Percentiles rank a stretch among this genome's conserved stretches.
Conservation (phyloP, 805 yeast genomes). For the Cyberlindnera mycetangii region DNA sequence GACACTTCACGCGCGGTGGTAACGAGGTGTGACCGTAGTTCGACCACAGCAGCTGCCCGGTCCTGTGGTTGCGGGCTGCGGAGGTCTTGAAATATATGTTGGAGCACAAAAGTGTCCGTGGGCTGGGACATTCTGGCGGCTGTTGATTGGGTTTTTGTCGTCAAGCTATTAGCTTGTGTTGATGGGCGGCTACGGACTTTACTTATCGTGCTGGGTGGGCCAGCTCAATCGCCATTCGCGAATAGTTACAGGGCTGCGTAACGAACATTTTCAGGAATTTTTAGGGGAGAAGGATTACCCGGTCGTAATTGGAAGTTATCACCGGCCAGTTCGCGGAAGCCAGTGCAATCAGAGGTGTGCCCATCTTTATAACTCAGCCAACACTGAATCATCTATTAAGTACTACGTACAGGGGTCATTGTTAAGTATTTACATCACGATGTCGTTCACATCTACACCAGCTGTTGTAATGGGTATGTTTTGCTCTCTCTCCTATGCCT, state of each 20-base stretch:
- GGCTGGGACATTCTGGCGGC: slow-evolving; percentile 18
- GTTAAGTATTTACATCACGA: slow-evolving; percentile 2
- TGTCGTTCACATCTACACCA: slow-evolving; percentile 52
- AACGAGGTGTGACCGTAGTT: slow-evolving; percentile 65
- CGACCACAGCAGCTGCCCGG: slow-evolving; percentile 56
- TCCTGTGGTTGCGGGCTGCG: slow-evolving; percentile 35
- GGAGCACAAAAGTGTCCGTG: slow-evolving; percentile 31
- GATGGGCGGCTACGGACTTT: background rate
- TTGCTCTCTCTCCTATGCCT: background rate
- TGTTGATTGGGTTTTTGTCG: background rate
- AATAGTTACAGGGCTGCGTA: too few relatives aligned
- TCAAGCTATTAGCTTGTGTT: background rate
- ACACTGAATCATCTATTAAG: background rate
- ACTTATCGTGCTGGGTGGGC: slow-evolving; percentile 6
- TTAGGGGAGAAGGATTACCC: too few relatives aligned
- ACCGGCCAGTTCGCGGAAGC: background rate
- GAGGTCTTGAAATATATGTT: slow-evolving; percentile 35
- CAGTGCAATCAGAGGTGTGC: too few relatives aligned
- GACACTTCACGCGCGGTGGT: slow-evolving; percentile 78
- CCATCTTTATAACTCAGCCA: background rate
- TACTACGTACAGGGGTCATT: background rate
- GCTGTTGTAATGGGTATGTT: slow-evolving; percentile 94
- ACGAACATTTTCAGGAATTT: too few relatives aligned
- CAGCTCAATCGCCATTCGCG: too few relatives aligned
- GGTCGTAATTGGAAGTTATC: background rate